Evolutionary conservation across 1,139 yeast genomes (phyloP), one percentile per base, ranked within the genome.

Genomic region (Yamadazyma kanchanaburiensis): DNA sequence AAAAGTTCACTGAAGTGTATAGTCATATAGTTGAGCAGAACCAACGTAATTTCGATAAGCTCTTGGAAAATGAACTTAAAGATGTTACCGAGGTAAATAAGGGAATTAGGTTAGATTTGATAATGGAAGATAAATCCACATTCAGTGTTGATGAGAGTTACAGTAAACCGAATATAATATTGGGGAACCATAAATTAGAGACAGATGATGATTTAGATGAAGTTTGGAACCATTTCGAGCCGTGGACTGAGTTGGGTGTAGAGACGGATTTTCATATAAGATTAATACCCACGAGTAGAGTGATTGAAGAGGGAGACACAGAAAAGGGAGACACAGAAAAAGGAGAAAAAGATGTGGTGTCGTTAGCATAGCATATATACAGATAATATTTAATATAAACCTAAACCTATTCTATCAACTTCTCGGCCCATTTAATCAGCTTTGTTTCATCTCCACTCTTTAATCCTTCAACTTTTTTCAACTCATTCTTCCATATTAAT

Each of bases 161-260:
- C 34, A 30, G 46, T 16, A 68, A 67, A 38, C 67, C 71, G 3
- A 58, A 53, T 25, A 60, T 68, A 28, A 60, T 55, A 27, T 45
- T 68, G 27, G 72, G 73, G 6, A 54, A 50, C 31, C 62, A 64
- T 38, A 37, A 42, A 14, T 44, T 68, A 30, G 64, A 62, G 5
- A 40, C 58, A 9, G 73, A 66, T 31, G 70, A 61, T 15, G 70
- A 66, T 12, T 63, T 68, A 30, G 70, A 68, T 18, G 48, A 53
- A 51, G 68, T 62, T n/a, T 68, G 74, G 74, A 42, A 54, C 21
- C 63, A 60, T 35, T 66, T 68, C 36, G 74, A 72, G 34, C 80
- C 80, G 0, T 74, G 80, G 80, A 67, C 59, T 12, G 71, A 66
- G 35, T 51, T 74, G 35, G 64, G 60, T 33, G 39, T 54, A 17